These are phyloP conservation scores for Exidia glandulosa DNA, from an alignment of 768 basidiomycete species.

Conservation along the genomic window DNA sequence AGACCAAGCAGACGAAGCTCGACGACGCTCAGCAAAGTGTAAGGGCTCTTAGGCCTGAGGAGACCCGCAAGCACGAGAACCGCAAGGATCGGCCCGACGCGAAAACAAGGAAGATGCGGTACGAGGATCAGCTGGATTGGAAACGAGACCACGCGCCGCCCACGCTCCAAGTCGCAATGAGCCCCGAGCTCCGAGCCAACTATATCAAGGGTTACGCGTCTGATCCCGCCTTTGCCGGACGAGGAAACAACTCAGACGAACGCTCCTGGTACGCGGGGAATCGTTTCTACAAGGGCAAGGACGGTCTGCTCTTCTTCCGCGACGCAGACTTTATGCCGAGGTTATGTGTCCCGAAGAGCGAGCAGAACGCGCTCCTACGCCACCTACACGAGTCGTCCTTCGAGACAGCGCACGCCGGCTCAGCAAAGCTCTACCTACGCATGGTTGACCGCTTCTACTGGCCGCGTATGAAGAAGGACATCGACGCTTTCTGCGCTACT, in stretches of 20 bases:
- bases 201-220: not conserved
- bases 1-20: too few relatives aligned
- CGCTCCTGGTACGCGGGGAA: slow-evolving; percentile 3
- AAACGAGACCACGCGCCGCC: not conserved
- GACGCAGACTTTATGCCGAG: slow-evolving; percentile 8
- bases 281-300: slow-evolving; percentile 7
- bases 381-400: slow-evolving; percentile 3
- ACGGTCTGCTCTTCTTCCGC: slow-evolving; percentile 8
- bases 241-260: not conserved
- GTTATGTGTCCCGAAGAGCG: slow-evolving; percentile 7
- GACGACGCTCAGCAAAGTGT: too few relatives aligned
- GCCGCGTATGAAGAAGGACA: slow-evolving; percentile 7
- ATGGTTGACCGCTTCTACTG: not conserved
- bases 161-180: not conserved
- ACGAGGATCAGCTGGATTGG: too few relatives aligned
- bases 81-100: too few relatives aligned
- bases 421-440: slow-evolving; percentile 5
- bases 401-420: slow-evolving; percentile 5
- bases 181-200: not conserved
- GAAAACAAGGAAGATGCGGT: too few relatives aligned
- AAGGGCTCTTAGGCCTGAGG: too few relatives aligned
- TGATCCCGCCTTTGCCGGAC: slow-evolving; percentile 1
- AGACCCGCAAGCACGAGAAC: too few relatives aligned
- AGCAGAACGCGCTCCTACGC: not conserved
- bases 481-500: not conserved